Conservation (phyloP, 352 stramenopile genomes). For the Phytopythium mirpurense region DNA sequence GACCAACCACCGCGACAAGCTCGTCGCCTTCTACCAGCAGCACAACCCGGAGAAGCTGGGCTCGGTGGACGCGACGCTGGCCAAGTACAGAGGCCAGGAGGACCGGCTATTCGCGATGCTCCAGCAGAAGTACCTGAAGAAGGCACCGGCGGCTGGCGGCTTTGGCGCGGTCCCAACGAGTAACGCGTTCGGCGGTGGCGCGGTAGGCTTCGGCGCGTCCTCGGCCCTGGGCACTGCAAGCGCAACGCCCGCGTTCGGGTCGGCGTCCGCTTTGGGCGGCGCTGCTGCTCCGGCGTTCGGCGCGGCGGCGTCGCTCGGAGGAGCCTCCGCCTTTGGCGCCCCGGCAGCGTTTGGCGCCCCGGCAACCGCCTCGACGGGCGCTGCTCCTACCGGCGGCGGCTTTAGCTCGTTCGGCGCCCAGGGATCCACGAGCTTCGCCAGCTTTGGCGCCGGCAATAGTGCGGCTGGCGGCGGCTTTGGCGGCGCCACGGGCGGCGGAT, state of each 20-base stretch:
- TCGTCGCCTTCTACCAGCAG: constrained; percentile 68
- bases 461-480: constrained; percentile 26
- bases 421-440: constrained; percentile 23
- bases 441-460: constrained; percentile 26
- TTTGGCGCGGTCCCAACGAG: constrained; percentile 33
- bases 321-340: constrained; percentile 25
- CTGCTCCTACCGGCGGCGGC: constrained; percentile 22
- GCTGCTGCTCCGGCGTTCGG: constrained; percentile 17
- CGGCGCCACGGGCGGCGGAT: constrained; percentile 13
- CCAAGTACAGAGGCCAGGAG: constrained; percentile 74
- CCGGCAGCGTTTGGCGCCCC: constrained; percentile 12
- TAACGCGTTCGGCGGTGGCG: constrained; percentile 26
- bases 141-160: constrained; percentile 18
- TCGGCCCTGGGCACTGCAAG: constrained; percentile 35
- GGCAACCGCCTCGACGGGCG: constrained; percentile 4
- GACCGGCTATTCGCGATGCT: constrained; percentile 65
- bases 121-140: constrained; percentile 70
- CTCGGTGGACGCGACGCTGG: constrained; percentile 59
- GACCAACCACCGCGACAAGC: constrained; percentile 46
- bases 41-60: constrained; percentile 67
- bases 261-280: constrained; percentile 38
- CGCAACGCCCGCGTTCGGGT: constrained; percentile 39
- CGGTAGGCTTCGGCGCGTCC: constrained; percentile 39
- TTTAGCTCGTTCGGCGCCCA: constrained; percentile 42
- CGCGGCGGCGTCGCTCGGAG: constrained; percentile 18